These are phyloP conservation scores for Claviceps arundinis DNA, from an alignment of 2,329 filamentous ascomycete genomes.

Conservation along the genomic window DNA sequence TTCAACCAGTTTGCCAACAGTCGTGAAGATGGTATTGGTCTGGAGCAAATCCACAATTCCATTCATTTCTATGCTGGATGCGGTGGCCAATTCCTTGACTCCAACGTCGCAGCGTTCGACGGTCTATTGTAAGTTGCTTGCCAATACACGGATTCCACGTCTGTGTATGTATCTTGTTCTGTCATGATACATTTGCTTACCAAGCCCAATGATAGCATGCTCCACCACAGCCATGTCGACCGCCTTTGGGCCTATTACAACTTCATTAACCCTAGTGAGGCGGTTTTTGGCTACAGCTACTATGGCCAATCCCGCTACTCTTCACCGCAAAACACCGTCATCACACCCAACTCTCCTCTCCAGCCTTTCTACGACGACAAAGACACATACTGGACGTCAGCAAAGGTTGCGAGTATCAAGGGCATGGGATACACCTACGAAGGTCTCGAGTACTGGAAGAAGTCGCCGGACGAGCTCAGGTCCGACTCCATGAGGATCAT, in stretches of 20 bases:
- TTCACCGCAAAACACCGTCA: constrained; percentile 23
- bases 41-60: constrained; percentile 30
- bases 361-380: constrained; percentile 34
- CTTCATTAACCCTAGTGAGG: constrained; percentile 24
- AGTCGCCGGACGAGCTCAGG: constrained; percentile 17
- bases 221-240: constrained; percentile 47
- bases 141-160: too few species aligned
- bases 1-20: constrained; percentile 24
- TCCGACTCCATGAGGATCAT: constrained; percentile 18
- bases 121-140: constrained; percentile 26
- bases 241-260: constrained; percentile 48
- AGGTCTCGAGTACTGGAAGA: constrained; percentile 23
- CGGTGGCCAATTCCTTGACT: constrained; percentile 26
- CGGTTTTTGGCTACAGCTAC: constrained; percentile 23
- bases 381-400: constrained; percentile 29
- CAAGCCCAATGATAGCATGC: constrained; percentile 18
- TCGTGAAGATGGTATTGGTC: constrained; percentile 22
- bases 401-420: constrained; percentile 18
- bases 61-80: constrained; percentile 29
- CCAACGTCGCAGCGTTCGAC: constrained; percentile 31
- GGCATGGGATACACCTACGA: constrained; percentile 27
- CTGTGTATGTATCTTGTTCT: too few species aligned
- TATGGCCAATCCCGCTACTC: constrained; percentile 23
- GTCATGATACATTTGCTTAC: background rate
- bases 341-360: constrained; percentile 32